Conservation (phyloP, 306 rosid species). For the Ceratonia siliqua region DNA sequence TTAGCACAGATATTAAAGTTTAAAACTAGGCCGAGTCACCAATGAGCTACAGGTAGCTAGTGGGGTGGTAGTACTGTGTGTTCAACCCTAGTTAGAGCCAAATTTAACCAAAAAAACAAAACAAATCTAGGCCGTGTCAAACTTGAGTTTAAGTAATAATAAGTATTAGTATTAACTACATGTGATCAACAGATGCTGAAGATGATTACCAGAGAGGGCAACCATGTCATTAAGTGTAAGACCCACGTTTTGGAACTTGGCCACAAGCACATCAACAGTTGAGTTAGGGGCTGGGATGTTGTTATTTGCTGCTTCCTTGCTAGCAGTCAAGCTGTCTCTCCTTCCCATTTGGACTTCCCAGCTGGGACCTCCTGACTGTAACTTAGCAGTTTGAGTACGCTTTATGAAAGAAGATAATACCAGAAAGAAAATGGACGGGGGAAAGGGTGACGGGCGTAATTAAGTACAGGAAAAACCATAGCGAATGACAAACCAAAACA, state of each 20-base stretch:
- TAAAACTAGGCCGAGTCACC: too few relatives aligned
- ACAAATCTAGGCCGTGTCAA: too few relatives aligned
- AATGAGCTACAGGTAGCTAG: too few relatives aligned
- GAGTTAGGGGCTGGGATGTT: slow-evolving; percentile 87
- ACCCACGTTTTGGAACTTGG: slow-evolving; percentile 70
- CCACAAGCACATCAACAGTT: slow-evolving; percentile 52
- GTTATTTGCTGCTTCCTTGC: slow-evolving; percentile 64
- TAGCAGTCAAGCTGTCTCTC: slow-evolving; percentile 65
- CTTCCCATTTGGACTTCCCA: slow-evolving; percentile 88
- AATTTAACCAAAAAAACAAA: too few relatives aligned
- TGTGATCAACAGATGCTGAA: background rate
- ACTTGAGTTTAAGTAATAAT: too few relatives aligned
- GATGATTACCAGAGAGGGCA: slow-evolving; percentile 71
- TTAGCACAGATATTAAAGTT: too few relatives aligned
- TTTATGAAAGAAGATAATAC: background rate
- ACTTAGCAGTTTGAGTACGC: background rate
- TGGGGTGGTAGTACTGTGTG: too few relatives aligned
- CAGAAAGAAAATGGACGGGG: background rate
- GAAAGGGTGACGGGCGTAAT: background rate
- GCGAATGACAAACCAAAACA: slow-evolving; percentile 52
- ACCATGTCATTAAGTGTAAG: slow-evolving; percentile 70
- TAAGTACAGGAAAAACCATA: background rate
- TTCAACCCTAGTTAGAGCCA: too few relatives aligned
- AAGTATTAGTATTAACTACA: too few relatives aligned
- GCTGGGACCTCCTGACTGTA: slow-evolving; percentile 82